Percentiles rank a stretch among this genome's conserved stretches.
These are phyloP conservation scores for Pestalotiopsis sp. DNA, from an alignment of 2,329 filamentous ascomycete species.

Conservation along the genomic window DNA sequence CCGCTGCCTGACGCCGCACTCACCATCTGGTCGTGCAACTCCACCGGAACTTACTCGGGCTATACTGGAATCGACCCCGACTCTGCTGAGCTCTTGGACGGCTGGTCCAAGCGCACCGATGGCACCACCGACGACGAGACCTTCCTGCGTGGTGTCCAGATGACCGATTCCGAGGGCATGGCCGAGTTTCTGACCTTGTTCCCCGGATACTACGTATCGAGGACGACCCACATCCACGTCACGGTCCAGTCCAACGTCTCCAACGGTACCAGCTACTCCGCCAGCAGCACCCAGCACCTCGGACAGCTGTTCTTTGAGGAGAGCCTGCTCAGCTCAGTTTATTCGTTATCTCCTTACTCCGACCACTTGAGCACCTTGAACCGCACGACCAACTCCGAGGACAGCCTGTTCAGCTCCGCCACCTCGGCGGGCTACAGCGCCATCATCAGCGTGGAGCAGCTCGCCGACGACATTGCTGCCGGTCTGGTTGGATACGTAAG, in stretches of 20 bases:
- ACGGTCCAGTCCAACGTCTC: background rate
- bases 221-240: background rate
- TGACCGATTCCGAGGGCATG: background rate
- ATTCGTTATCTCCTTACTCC: background rate
- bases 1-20: background rate
- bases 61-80: background rate
- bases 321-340: background rate
- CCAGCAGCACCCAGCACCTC: background rate
- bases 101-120: background rate
- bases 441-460: background rate
- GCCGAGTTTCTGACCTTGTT: background rate
- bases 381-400: background rate
- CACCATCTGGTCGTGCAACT: background rate
- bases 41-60: background rate
- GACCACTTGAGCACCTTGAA: background rate
- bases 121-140: background rate
- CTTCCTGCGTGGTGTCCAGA: background rate
- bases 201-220: background rate
- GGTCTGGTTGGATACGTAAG: background rate
- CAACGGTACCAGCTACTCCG: background rate
- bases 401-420: background rate
- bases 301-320: background rate
- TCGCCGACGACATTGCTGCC: background rate
- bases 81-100: background rate
- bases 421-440: background rate